Evolutionary conservation across 2,329 filamentous ascomycete genomes (phyloP).

Genomic region (Neofusicoccum sp.): DNA sequence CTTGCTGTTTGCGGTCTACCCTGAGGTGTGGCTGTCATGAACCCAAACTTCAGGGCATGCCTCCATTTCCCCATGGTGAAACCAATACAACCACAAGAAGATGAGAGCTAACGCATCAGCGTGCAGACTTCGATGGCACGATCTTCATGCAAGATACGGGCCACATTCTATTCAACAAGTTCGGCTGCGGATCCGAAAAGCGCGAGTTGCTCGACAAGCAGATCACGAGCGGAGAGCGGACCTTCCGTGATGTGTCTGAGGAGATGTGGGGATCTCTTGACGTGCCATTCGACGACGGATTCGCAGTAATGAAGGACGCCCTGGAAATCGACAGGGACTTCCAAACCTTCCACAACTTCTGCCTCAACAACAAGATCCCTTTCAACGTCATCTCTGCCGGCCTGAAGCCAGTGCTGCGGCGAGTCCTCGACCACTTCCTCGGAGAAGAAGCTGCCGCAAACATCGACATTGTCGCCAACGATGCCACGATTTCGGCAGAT

Average conservation of each 20-base stretch:
- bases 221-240: constrained; percentile 63
- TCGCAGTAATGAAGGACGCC: constrained; percentile 60
- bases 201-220: constrained; percentile 60
- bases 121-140: constrained; percentile 66
- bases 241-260: constrained; percentile 68
- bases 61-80: not conserved
- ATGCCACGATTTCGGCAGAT: constrained; percentile 58
- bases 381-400: constrained; percentile 70
- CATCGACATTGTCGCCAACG: constrained; percentile 68
- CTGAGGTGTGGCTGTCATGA: not conserved
- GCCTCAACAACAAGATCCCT: constrained; percentile 60
- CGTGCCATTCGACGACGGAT: constrained; percentile 66
- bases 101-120: not conserved
- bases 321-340: constrained; percentile 66
- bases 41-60: constrained; percentile 10
- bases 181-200: constrained; percentile 59
- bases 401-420: constrained; percentile 61
- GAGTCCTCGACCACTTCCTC: constrained; percentile 63
- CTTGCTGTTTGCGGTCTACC: constrained; percentile 9
- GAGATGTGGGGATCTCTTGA: constrained; percentile 69
- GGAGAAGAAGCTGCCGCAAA: constrained; percentile 58
- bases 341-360: constrained; percentile 63
- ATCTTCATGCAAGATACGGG: constrained; percentile 68
- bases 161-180: constrained; percentile 65
- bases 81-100: not conserved